Conservation (phyloP, 2,329 filamentous ascomycete species). For the Sporothrix euskadiensis region DNA sequence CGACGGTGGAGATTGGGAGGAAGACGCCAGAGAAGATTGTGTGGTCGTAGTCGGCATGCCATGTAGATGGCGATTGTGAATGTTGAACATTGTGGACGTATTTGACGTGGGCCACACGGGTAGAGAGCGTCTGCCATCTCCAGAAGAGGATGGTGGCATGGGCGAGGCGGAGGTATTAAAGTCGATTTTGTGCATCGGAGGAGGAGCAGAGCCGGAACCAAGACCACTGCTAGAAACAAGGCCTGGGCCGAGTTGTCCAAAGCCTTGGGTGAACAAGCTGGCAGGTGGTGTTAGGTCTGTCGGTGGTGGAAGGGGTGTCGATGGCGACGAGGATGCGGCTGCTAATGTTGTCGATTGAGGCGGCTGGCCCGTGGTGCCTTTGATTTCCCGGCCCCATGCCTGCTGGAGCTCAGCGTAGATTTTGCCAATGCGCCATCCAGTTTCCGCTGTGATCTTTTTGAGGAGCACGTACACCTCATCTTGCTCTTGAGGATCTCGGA, state of each 20-base stretch:
- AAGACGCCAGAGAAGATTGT: not conserved
- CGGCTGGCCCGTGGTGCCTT: not conserved
- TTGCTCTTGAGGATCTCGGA: slow-evolving; percentile 70
- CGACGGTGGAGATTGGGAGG: not conserved
- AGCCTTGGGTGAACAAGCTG: not conserved
- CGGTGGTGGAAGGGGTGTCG: not conserved
- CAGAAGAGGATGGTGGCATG: not conserved
- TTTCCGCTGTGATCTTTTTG: slow-evolving; percentile 70
- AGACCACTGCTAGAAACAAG: not conserved
- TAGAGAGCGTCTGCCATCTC: not conserved
- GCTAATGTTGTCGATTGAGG: not conserved
- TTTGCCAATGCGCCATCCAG: slow-evolving; percentile 74
- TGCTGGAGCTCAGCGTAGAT: slow-evolving; percentile 72
- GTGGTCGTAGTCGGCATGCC: not conserved
- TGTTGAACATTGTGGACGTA: not conserved
- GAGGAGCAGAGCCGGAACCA: not conserved
- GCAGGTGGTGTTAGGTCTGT: not conserved
- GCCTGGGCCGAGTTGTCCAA: not conserved
- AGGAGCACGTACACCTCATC: slow-evolving; percentile 78
- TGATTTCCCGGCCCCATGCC: slow-evolving; percentile 72
- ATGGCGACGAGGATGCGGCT: not conserved
- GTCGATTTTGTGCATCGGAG: not conserved
- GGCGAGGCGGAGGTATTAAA: not conserved
- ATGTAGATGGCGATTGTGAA: not conserved
- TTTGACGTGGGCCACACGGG: not conserved